Evolutionary conservation across 1,284 basidiomycete genomes (phyloP), one percentile per base, ranked within the genome.

Genomic region (Ganoderma lucidum): DNA sequence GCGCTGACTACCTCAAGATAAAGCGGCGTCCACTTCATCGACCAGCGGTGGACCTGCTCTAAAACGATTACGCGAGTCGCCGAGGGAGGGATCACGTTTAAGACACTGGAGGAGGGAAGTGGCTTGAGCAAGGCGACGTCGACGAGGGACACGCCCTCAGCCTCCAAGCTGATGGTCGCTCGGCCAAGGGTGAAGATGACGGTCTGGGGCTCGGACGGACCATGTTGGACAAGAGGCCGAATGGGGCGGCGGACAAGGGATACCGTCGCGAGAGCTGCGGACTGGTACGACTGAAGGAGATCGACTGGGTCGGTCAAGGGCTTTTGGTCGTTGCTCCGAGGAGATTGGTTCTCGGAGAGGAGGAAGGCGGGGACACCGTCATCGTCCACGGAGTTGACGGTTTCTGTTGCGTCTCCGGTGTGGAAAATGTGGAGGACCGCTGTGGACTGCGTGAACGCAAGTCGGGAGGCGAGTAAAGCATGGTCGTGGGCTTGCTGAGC

Each of bases 21-120:
- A 19, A 97, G 84, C 0, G 96, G 92, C 1, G 95, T 93, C 90
- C 95, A 97, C 81, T 96, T 96, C 63, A 92, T 93, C 23, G 89
- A 87, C 86, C 93, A 94, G 70, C 84, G 85, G 73, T 86, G 84
- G 32, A 93, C 85, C 81, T 93, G 94, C 81, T 96, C 97, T 28
- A 98, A 87, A 3, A 98, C 93, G 62, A 98, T 85, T 66, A 99
- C 87, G 59, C 89, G 90, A 59, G 88, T 87, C 45, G 87, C 88
- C 5, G 90, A 90, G 1, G 84, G 70, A 12, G 94, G 91, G 56
- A 98, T 88, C 45, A 85, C 84, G 42, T 81, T 80, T 65, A 93
- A 83, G 61, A 99, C 83, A 64, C 86, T 87, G 56, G 89, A 87
- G 17, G 89, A 78, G 14, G 91, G 86, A 2, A 97, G 83, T 9